Evolutionary conservation across 148 eudicot genomes (phyloP).

Genomic region (Heliamphora exappendiculata): DNA sequence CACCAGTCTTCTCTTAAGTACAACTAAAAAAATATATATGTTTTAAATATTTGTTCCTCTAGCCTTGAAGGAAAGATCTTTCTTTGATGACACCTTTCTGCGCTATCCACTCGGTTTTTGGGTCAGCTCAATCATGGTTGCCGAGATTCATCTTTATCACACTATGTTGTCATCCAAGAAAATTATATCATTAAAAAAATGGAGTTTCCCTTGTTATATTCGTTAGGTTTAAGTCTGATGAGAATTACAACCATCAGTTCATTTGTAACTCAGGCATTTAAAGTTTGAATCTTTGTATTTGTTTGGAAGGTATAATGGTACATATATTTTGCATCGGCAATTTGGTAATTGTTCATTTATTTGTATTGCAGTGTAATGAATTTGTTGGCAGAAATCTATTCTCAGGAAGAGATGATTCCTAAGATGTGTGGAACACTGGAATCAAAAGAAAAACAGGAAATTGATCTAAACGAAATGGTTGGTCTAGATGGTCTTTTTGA

Average conservation of each 20-base stretch:
- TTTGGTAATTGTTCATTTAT: not conserved
- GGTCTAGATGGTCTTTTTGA: conserved; percentile 41
- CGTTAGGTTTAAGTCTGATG: too few species aligned
- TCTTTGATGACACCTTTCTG: too few species aligned
- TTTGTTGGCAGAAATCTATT: conserved; percentile 89
- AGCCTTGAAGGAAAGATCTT: too few species aligned
- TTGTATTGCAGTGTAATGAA: conserved; percentile 81
- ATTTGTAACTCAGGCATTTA: not conserved
- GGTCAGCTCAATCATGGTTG: too few species aligned
- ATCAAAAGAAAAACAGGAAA: conserved; percentile 34
- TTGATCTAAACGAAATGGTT: conserved; percentile 72
- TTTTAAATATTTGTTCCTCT: too few species aligned
- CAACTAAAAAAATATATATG: too few species aligned
- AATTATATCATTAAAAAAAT: too few species aligned
- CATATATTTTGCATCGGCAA: not conserved
- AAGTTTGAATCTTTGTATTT: not conserved
- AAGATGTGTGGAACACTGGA: conserved; percentile 45
- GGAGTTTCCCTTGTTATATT: too few species aligned
- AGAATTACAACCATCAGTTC: too few species aligned
- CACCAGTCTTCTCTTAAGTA: not conserved
- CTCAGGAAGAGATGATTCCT: conserved; percentile 91
- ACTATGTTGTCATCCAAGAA: too few species aligned
- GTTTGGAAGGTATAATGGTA: not conserved
- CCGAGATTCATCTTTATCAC: too few species aligned
- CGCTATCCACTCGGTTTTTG: too few species aligned